phyloP scores from a whole-genome alignment of 179 eudicot species.

The Actinidia polygama region DNA sequence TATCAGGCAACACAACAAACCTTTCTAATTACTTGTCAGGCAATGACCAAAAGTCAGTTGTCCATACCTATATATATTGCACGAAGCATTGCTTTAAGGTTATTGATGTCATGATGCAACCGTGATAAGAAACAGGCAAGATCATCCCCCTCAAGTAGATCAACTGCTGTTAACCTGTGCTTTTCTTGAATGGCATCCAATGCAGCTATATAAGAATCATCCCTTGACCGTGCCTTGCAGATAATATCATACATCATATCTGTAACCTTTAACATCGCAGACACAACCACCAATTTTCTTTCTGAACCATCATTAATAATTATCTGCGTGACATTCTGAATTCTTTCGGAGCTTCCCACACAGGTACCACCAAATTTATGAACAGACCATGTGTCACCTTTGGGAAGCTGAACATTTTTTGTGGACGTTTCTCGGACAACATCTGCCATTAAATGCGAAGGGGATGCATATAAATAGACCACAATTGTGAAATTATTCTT shows the following conservation, averaged over 20 bases:
- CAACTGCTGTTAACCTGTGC: conserved; percentile 76
- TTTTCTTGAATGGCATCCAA: conserved; percentile 87
- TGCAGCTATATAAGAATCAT: conserved; percentile 73
- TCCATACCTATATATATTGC: conserved; percentile 85
- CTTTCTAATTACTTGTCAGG: conserved; percentile 4
- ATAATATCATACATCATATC: conserved; percentile 96
- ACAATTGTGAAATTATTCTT: not conserved
- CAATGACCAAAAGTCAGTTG: not conserved
- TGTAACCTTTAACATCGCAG: conserved; percentile 99
- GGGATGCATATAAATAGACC: not conserved
- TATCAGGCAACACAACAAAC: not conserved
- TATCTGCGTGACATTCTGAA: conserved; percentile 83
- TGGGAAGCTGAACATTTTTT: conserved; percentile 50
- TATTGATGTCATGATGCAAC: conserved; percentile 80
- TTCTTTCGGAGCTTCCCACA: conserved; percentile 85
- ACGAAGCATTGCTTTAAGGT: conserved; percentile 96
- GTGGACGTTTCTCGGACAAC: conserved; percentile 32
- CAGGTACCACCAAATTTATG: conserved; percentile 99
- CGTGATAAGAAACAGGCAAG: conserved; percentile 68
- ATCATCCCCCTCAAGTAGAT: conserved; percentile 78
- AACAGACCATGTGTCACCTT: conserved; percentile 90
- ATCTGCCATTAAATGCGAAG: conserved; percentile 33
- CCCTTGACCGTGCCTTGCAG: conserved; percentile 79
- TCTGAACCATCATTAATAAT: conserved; percentile 69
- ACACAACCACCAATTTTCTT: conserved; percentile 92